Evolutionary conservation across 1,139 yeast genomes (phyloP).

Genomic region (Spencermartinsiella ligniputridi): DNA sequence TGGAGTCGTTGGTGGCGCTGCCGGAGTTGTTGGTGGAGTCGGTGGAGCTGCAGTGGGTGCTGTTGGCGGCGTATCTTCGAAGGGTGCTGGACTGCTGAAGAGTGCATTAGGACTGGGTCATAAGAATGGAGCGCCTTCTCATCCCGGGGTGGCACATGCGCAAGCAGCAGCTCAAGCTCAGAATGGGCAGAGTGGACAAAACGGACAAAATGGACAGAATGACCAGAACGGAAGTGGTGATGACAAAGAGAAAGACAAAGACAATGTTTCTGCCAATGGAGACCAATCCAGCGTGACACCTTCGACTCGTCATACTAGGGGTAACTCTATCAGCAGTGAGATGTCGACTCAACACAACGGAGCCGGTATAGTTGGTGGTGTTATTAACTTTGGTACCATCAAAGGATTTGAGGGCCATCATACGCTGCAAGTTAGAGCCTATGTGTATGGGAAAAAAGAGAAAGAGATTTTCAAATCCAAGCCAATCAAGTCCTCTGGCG

Average conservation of each 20-base stretch:
- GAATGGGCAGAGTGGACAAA: too few relatives aligned
- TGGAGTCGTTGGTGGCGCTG: constrained; percentile 26
- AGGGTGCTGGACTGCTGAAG: constrained; percentile 21
- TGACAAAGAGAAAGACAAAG: too few relatives aligned
- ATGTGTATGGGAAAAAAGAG: constrained; percentile 29
- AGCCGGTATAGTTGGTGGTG: constrained; percentile 15
- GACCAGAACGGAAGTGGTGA: constrained; percentile 16
- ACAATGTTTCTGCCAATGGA: constrained; percentile 11
- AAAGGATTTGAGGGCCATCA: constrained; percentile 13
- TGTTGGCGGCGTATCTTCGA: constrained; percentile 32
- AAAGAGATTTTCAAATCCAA: constrained; percentile 67
- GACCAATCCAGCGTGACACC: constrained; percentile 14
- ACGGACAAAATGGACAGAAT: constrained; percentile 22
- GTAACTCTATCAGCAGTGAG: constrained; percentile 17
- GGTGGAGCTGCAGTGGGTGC: constrained; percentile 41
- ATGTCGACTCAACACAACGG: constrained; percentile 12
- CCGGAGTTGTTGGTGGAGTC: constrained; percentile 29
- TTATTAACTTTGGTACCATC: constrained; percentile 29
- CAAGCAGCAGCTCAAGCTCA: too few relatives aligned
- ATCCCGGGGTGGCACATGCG: too few relatives aligned
- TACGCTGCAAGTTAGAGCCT: constrained; percentile 29
- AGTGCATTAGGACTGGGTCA: constrained; percentile 24
- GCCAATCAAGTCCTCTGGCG: constrained; percentile 48
- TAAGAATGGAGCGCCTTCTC: too few relatives aligned
- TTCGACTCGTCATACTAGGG: constrained; percentile 17